Conservation (phyloP, 306 rosid species). For the Arachis stenosperma region DNA sequence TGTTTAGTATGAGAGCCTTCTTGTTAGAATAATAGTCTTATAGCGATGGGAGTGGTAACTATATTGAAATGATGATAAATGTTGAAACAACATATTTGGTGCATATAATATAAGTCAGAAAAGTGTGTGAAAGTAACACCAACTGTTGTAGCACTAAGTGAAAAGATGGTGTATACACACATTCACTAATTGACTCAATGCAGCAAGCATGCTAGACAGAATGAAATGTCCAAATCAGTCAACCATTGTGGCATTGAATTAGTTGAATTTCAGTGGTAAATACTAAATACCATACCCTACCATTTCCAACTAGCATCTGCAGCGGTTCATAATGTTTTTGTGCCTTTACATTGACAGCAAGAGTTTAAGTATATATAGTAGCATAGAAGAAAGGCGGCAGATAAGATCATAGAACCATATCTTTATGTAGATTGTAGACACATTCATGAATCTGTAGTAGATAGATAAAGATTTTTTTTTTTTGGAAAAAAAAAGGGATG, state of each 20-base stretch:
- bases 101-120: not conserved
- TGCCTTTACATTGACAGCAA: not conserved
- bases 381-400: not conserved
- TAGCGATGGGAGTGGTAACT: not conserved
- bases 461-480: not conserved
- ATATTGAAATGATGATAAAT: not conserved
- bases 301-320: slow-evolving; percentile 31
- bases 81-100: slow-evolving; percentile 2
- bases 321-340: slow-evolving; percentile 5
- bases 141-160: slow-evolving; percentile 9
- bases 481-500: not conserved
- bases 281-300: not conserved
- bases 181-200: slow-evolving; percentile 11
- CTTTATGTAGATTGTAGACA: not conserved
- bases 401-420: not conserved
- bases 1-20: not conserved
- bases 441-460: slow-evolving; percentile 26
- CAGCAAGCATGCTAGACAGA: slow-evolving; percentile 17
- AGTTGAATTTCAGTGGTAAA: slow-evolving; percentile 20
- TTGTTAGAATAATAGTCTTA: not conserved
- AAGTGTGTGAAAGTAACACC: not conserved
- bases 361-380: not conserved
- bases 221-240: slow-evolving; percentile 31
- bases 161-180: not conserved
- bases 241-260: slow-evolving; percentile 27